Conservation (phyloP, 1,284 basidiomycete species). For the Trametes polyzona region DNA sequence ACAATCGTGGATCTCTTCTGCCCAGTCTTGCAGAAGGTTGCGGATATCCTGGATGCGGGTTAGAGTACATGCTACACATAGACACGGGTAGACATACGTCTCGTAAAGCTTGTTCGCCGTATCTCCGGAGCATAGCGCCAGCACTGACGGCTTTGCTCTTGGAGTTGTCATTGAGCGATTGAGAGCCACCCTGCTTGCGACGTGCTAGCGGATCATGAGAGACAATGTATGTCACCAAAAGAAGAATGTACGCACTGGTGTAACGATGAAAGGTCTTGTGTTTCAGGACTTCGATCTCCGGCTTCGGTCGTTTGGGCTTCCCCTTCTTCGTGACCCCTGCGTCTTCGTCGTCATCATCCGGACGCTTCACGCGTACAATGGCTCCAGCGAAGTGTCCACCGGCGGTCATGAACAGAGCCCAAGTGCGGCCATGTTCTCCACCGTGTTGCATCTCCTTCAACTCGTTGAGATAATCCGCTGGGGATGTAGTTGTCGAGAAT, state of each 20-base stretch:
- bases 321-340: constrained; percentile 52
- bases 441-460: constrained; percentile 71
- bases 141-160: constrained; percentile 95
- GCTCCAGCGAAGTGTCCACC: constrained; percentile 98
- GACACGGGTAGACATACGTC: constrained; percentile 61
- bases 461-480: constrained; percentile 53
- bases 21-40: constrained; percentile 80
- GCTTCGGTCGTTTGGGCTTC: constrained; percentile 61
- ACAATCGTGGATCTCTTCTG: constrained; percentile 78
- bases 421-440: constrained; percentile 70
- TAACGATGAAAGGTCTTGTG: constrained; percentile 99
- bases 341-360: constrained; percentile 50
- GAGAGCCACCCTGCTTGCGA: constrained; percentile 96
- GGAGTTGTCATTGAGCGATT: constrained; percentile 90
- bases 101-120: constrained; percentile 91
- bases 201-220: constrained; percentile 63
- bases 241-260: constrained; percentile 68
- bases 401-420: constrained; percentile 95
- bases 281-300: constrained; percentile 78
- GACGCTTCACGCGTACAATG: constrained; percentile 71
- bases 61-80: background rate
- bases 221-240: background rate
- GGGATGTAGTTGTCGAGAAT: constrained; percentile 54
- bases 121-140: constrained; percentile 92
- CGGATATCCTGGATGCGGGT: constrained; percentile 75